These are phyloP conservation scores for Colletotrichum navitas DNA, from an alignment of 2,329 filamentous ascomycete genomes.

Conservation along the genomic window DNA sequence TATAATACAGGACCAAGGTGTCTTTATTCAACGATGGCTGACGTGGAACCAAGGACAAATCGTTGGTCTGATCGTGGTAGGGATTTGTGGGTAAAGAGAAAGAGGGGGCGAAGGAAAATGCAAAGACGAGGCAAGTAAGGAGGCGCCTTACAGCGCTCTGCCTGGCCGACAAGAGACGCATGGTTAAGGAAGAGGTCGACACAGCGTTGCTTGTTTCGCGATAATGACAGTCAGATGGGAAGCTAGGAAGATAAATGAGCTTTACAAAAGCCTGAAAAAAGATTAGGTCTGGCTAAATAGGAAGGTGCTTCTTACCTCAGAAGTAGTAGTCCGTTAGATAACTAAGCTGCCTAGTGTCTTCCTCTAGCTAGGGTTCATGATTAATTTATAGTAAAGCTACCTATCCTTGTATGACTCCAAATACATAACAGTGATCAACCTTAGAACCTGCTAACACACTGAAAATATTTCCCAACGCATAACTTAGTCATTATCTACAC, in stretches of 20 bases:
- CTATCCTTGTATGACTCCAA: too few species aligned
- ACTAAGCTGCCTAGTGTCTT: not conserved
- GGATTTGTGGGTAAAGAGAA: not conserved
- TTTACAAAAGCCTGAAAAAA: not conserved
- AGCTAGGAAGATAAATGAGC: not conserved
- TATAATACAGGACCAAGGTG: not conserved
- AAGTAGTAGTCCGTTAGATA: not conserved
- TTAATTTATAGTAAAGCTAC: too few species aligned
- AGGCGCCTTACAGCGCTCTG: not conserved
- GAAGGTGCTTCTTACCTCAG: not conserved
- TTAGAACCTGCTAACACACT: too few species aligned
- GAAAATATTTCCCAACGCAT: too few species aligned
- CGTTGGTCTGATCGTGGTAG: not conserved
- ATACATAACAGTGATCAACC: too few species aligned
- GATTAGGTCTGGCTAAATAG: not conserved
- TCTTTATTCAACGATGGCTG: not conserved
- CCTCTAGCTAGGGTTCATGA: not conserved
- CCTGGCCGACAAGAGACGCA: not conserved
- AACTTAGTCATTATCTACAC: too few species aligned
- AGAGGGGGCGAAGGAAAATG: not conserved
- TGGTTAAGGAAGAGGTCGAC: not conserved
- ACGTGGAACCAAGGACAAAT: not conserved
- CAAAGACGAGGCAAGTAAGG: not conserved
- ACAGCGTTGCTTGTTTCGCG: not conserved
- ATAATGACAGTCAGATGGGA: not conserved